Base-by-base conservation (phyloP, 2,329 filamentous ascomycete species). In the Lachnellula hyalina region DNA sequence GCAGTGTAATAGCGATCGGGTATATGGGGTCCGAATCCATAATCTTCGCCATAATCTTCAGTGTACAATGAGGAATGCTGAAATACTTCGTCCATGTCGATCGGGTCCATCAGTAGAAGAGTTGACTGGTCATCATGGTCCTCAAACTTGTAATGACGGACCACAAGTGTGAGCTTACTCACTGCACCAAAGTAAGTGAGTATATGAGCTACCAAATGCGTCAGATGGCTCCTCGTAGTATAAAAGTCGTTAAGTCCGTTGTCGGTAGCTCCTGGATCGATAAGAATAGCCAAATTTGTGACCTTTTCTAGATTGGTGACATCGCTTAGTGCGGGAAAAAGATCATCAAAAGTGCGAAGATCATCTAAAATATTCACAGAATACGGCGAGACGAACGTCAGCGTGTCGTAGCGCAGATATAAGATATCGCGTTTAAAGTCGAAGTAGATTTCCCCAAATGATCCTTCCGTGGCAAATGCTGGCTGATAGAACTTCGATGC, bases 191-290 rank as follows among this genome's bases (percentile, higher is more conserved):
- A 40, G 15, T 2, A 15, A 3, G 5, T 1, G 14, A 40, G 36
- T 40, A 40, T 17, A 0, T 6, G 5, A 40, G 36, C 36, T 40
- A 40, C 36, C 15, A 2, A 40, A 2, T 11, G 2, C 28, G 28
- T 32, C 1, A 32, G 2, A 2, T 11, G 2, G 5, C 0, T 17
- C n/a, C 2, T 8, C 12, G 36, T n/a, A n/a, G 2, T 6, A 12
- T 14, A 38, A 0, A 1, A 5, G 5, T n/a, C 4, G 15, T n/a
- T 14, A 2, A 2, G 1, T n/a, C 1, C 14, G 5, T 1, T 17
- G 2, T 40, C 7, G 2, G 2, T 7, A 40, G 36, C n/a, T 2
- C n/a, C 3, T 40, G 8, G n/a, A 3, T 40, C 36, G n/a, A 40
- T 8, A 17, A 40, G 36, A 40, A 40, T 15, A 15, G 36, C 36